Conservation (phyloP, 2,329 filamentous ascomycete genomes). For the Cladophialophora carrionii region DNA sequence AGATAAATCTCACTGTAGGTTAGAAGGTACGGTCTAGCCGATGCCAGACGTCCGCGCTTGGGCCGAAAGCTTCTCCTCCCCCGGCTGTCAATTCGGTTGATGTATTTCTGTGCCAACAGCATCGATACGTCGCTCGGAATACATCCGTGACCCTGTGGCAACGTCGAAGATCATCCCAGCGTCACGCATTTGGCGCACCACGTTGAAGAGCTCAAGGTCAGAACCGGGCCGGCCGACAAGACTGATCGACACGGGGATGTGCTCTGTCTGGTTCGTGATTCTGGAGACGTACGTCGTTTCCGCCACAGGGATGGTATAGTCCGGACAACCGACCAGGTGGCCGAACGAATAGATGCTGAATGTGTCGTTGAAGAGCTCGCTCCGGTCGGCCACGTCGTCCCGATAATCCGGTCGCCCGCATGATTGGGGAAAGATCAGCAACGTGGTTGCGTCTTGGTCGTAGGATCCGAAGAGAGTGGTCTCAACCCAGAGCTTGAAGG, state of each 20-base stretch:
- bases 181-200: constrained; percentile 28
- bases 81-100: too few relatives aligned
- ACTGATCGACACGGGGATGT: constrained; percentile 43
- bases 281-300: constrained; percentile 42
- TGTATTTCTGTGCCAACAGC: too few relatives aligned
- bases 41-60: too few relatives aligned
- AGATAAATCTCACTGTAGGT: too few relatives aligned
- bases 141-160: constrained; percentile 27
- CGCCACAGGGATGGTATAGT: constrained; percentile 51
- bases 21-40: too few relatives aligned
- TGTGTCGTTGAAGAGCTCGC: constrained; percentile 48
- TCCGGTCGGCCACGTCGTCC: constrained; percentile 28
- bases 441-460: constrained; percentile 33
- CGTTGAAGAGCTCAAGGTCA: constrained; percentile 41
- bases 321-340: constrained; percentile 46
- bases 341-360: constrained; percentile 48
- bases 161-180: constrained; percentile 30
- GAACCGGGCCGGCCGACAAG: constrained; percentile 42
- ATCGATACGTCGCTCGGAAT: constrained; percentile 7
- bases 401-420: constrained; percentile 34
- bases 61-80: too few relatives aligned
- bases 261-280: constrained; percentile 40
- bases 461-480: constrained; percentile 35
- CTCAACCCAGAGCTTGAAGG: constrained; percentile 50
- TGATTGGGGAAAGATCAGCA: constrained; percentile 35